Conservation (phyloP, 2,329 filamentous ascomycete species). For the Diplodia mutila region DNA sequence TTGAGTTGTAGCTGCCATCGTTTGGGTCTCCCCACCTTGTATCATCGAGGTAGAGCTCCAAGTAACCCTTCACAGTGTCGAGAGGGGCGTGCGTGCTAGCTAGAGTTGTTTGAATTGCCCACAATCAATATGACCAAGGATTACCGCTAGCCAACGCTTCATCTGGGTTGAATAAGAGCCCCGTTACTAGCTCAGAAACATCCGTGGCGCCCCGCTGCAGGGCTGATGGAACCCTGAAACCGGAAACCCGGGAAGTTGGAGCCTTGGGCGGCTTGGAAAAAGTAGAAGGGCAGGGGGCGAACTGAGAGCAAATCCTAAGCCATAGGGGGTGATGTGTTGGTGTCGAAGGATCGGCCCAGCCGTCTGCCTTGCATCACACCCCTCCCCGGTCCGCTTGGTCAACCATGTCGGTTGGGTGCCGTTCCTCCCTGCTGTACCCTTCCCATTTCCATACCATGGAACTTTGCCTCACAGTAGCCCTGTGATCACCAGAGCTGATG, state of each 20-base stretch:
- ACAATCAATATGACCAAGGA: background rate
- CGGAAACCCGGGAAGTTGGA: background rate
- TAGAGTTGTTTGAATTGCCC: background rate
- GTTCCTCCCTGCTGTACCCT: background rate
- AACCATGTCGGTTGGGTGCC: background rate
- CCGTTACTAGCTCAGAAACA: background rate
- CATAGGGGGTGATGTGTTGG: background rate
- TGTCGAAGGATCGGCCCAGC: background rate
- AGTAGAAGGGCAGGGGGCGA: background rate
- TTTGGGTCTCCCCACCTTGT: background rate
- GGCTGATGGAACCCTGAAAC: background rate
- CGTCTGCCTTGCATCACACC: background rate
- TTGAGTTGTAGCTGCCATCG: too few species aligned
- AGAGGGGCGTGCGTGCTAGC: background rate
- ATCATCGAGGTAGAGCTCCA: background rate
- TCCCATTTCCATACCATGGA: background rate
- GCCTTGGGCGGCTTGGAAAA: background rate
- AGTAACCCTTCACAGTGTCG: background rate
- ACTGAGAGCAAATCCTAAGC: too few species aligned
- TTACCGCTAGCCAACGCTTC: background rate
- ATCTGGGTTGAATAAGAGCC: background rate
- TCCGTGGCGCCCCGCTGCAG: background rate
- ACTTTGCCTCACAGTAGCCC: background rate
- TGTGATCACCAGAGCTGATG: background rate
- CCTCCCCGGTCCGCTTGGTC: background rate